Conservation (phyloP, 495 filamentous ascomycete species). For the Aspergillus saccharolyticus region DNA sequence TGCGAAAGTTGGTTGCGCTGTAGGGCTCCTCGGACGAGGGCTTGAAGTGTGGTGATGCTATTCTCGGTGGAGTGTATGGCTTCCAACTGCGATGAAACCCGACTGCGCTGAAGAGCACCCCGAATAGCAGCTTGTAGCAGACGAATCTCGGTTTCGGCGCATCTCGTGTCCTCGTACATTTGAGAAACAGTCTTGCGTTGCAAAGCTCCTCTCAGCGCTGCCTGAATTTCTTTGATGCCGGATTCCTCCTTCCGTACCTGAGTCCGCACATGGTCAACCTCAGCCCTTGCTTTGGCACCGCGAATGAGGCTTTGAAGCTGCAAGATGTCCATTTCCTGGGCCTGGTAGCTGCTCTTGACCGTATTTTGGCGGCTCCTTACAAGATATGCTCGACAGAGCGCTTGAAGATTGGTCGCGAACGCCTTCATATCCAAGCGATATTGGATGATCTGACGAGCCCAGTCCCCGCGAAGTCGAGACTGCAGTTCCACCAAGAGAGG, state of each 20-base stretch:
- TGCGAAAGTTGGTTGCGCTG: conserved; percentile 26
- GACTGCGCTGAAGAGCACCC: conserved; percentile 45
- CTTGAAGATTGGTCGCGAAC: conserved; percentile 75
- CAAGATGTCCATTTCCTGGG: conserved; percentile 65
- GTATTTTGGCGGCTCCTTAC: conserved; percentile 57
- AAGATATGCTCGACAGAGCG: conserved; percentile 72
- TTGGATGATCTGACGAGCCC: conserved; percentile 67
- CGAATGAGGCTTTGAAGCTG: conserved; percentile 80
- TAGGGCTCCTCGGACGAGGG: conserved; percentile 53
- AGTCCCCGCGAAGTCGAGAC: conserved; percentile 73
- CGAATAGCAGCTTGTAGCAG: conserved; percentile 70
- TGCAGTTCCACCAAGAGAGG: conserved; percentile 74
- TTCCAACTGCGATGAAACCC: conserved; percentile 36
- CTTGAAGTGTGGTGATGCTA: conserved; percentile 56
- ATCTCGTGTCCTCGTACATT: conserved; percentile 43
- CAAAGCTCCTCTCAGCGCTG: conserved; percentile 58
- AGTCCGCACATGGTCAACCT: conserved; percentile 60
- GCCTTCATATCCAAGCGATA: conserved; percentile 74
- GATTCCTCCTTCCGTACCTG: conserved; percentile 53
- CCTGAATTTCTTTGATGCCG: conserved; percentile 55
- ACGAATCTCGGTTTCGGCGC: conserved; percentile 45
- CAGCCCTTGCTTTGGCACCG: conserved; percentile 65
- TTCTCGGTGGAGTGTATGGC: conserved; percentile 36
- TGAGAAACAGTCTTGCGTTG: conserved; percentile 42
- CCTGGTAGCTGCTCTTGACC: conserved; percentile 63